phyloP scores from a whole-genome alignment of 2,329 filamentous ascomycete species.

The Fusarium guadeloupense region DNA sequence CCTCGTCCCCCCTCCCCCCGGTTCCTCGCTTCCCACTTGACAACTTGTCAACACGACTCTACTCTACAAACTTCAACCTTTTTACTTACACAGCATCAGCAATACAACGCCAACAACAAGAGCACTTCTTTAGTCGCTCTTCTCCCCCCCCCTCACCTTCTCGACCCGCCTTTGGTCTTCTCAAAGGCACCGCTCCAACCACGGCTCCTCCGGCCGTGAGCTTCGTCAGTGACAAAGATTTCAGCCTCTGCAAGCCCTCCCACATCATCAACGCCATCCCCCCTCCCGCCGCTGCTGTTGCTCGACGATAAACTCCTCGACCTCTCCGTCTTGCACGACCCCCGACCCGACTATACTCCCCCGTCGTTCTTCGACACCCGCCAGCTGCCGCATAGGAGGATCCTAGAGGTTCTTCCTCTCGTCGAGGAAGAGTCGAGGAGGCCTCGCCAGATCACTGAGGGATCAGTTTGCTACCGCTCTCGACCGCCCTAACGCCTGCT shows the following conservation, averaged over 20 bases:
- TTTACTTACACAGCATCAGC: neutral
- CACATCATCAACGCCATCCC: slow-evolving; percentile 74
- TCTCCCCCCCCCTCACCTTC: neutral
- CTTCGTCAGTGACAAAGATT: slow-evolving; percentile 75
- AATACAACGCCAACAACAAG: slow-evolving; percentile 1
- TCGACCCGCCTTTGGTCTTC: slow-evolving; percentile 69
- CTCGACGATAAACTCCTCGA: slow-evolving; percentile 60
- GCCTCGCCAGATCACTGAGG: slow-evolving; percentile 91
- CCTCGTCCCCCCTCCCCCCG: slow-evolving; percentile 5
- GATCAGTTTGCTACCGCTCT: slow-evolving; percentile 92
- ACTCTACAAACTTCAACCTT: no score
- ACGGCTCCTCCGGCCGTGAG: slow-evolving; percentile 72
- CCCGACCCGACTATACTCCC: slow-evolving; percentile 57
- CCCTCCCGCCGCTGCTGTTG: slow-evolving; percentile 63
- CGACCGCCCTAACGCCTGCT: slow-evolving; percentile 87
- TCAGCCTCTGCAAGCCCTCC: slow-evolving; percentile 70
- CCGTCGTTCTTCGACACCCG: slow-evolving; percentile 67
- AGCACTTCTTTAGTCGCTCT: slow-evolving; percentile 17
- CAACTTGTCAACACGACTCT: slow-evolving; percentile 6
- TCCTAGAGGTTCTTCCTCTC: slow-evolving; percentile 98
- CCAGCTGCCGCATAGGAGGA: slow-evolving; percentile 99
- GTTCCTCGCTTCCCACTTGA: slow-evolving; percentile 1
- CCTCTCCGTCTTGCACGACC: slow-evolving; percentile 60
- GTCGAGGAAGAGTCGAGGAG: slow-evolving; percentile 99
- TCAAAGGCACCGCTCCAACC: slow-evolving; percentile 69